Evolutionary conservation across 148 eudicot species (phyloP).

Genomic region (Cornus suecica): DNA sequence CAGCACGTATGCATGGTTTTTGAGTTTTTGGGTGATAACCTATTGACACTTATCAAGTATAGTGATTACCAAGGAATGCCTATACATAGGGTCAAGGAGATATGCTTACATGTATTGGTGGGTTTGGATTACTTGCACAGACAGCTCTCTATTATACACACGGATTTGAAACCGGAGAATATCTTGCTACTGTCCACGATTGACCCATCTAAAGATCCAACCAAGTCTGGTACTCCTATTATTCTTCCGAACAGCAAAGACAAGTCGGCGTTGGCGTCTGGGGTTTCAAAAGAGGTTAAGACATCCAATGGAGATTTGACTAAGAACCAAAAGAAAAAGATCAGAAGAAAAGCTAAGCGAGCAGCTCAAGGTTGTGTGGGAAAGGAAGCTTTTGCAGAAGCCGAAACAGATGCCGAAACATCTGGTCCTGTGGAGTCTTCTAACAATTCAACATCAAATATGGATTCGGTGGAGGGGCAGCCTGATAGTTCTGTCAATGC

Average conservation of each 20-base stretch:
- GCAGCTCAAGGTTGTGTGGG: constrained; percentile 19
- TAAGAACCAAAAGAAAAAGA: constrained; percentile 18
- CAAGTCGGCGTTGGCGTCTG: background rate
- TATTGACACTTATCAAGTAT: constrained; percentile 14
- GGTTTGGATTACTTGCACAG: constrained; percentile 22
- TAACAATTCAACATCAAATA: constrained; percentile 25
- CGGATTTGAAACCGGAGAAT: constrained; percentile 21
- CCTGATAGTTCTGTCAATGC: constrained; percentile 33
- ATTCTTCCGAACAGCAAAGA: constrained; percentile 13
- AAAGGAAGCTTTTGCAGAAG: constrained; percentile 14
- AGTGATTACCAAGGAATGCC: constrained; percentile 13
- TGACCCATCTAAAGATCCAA: constrained; percentile 17
- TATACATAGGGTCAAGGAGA: constrained; percentile 15
- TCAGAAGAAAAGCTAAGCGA: constrained; percentile 17
- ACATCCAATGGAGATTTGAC: constrained; percentile 21
- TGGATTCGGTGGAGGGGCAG: constrained; percentile 20
- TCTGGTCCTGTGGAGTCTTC: constrained; percentile 22
- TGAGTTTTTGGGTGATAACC: constrained; percentile 20
- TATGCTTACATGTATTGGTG: constrained; percentile 16
- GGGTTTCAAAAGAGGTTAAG: constrained; percentile 7
- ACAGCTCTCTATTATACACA: constrained; percentile 20
- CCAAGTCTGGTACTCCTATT: constrained; percentile 8
- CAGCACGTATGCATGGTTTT: constrained; percentile 21
- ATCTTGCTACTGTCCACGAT: constrained; percentile 13
- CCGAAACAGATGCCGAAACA: constrained; percentile 20